Evolutionary conservation across 2,329 filamentous ascomycete species (phyloP).

Genomic region (Malbranchea zuffiana): DNA sequence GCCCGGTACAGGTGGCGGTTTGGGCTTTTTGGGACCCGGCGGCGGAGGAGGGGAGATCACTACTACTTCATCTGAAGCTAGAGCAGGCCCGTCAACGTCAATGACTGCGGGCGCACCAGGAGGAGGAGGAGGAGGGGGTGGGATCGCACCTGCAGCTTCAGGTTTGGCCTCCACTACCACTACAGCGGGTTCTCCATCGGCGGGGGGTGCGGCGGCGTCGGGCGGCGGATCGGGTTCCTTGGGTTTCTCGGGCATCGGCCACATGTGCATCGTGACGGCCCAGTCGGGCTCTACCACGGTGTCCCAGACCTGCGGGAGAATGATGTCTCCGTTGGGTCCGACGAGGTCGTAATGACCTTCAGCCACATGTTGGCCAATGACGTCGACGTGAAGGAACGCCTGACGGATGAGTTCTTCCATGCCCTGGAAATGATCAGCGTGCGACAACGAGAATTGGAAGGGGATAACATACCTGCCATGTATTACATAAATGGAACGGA

Average conservation of each 20-base stretch:
- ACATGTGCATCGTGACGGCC: constrained; percentile 58
- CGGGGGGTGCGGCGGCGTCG: constrained; percentile 18
- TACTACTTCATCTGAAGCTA: constrained; percentile 5
- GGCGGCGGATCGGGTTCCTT: constrained; percentile 30
- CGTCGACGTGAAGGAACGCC: constrained; percentile 68
- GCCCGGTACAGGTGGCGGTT: constrained; percentile 22
- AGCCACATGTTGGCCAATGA: constrained; percentile 63
- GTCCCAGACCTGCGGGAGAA: constrained; percentile 72
- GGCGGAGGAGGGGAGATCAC: constrained; percentile 11
- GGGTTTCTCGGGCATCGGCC: constrained; percentile 48
- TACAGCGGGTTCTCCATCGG: constrained; percentile 13
- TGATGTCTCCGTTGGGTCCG: constrained; percentile 70
- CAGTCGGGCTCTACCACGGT: constrained; percentile 69
- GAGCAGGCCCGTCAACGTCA: not conserved
- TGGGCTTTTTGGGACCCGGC: constrained; percentile 25
- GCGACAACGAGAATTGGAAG: constrained; percentile 17
- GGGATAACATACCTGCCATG: constrained; percentile 57
- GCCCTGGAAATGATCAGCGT: constrained; percentile 43
- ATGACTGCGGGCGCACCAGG: constrained; percentile 13
- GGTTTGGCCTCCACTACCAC: constrained; percentile 24
- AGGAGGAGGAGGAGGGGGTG: constrained; percentile 9
- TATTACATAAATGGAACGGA: constrained; percentile 73
- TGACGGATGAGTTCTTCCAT: constrained; percentile 82
- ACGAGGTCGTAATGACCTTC: constrained; percentile 71
- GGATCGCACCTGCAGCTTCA: constrained; percentile 12